Evolutionary conservation across 2,329 filamentous ascomycete species (phyloP).

Genomic region (Microdochium bolleyi): DNA sequence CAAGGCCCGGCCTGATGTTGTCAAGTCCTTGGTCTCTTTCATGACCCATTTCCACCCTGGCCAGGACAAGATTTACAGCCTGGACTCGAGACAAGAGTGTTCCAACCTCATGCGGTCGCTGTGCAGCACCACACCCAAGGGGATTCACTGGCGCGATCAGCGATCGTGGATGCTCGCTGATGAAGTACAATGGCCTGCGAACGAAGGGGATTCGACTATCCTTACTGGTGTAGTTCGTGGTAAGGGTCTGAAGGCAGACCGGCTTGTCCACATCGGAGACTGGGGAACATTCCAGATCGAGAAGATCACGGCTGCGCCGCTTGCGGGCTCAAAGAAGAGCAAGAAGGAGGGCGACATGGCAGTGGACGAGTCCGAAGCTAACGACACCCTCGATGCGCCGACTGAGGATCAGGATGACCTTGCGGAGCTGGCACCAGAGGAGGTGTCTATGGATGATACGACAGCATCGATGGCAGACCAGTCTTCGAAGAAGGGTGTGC

Average conservation of each 20-base stretch:
- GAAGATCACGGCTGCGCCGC: conserved; percentile 72
- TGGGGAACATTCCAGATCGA: conserved; percentile 93
- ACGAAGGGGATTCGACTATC: conserved; percentile 54
- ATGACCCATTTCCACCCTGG: conserved; percentile 92
- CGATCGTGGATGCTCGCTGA: conserved; percentile 94
- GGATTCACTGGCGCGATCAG: conserved; percentile 90
- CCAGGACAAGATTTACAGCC: conserved; percentile 81
- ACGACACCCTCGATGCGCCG: conserved; percentile 60
- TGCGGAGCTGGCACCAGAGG: conserved; percentile 78
- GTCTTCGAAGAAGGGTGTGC: conserved; percentile 69
- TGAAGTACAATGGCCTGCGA: conserved; percentile 62
- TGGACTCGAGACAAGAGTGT: conserved; percentile 85
- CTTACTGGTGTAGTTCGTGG: conserved; percentile 83
- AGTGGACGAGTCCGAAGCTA: conserved; percentile 48
- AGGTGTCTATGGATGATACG: conserved; percentile 58
- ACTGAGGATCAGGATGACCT: conserved; percentile 77
- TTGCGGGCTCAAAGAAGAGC: conserved; percentile 53
- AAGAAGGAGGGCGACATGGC: conserved; percentile 60
- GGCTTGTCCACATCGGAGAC: conserved; percentile 83
- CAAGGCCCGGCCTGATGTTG: conserved; percentile 69
- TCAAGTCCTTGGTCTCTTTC: conserved; percentile 81
- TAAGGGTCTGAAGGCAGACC: conserved; percentile 79
- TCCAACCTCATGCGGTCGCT: conserved; percentile 84
- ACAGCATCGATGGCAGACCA: conserved; percentile 38
- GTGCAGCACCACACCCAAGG: conserved; percentile 88